Conservation (phyloP, 2,329 filamentous ascomycete species). For the Pseudocercospora cruenta region DNA sequence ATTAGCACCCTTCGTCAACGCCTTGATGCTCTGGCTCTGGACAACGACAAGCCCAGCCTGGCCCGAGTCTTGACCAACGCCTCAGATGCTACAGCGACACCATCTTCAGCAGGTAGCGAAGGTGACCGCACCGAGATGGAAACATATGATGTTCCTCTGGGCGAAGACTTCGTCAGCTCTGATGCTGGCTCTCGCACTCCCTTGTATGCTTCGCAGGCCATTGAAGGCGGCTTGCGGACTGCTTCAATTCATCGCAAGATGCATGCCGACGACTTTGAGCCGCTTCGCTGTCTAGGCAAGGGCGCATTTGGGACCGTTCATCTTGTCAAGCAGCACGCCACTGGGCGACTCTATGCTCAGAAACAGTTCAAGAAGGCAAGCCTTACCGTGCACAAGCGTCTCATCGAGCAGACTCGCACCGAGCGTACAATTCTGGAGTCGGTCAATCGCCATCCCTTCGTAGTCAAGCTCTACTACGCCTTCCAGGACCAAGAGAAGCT, state of each 20-base stretch:
- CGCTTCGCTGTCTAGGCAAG: slow-evolving; percentile 89
- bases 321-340: slow-evolving; percentile 84
- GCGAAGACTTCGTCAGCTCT: slow-evolving; percentile 79
- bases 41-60: slow-evolving; percentile 58
- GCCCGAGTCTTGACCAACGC: slow-evolving; percentile 39
- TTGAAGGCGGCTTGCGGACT: slow-evolving; percentile 60
- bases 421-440: slow-evolving; percentile 94
- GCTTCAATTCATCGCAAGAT: slow-evolving; percentile 72
- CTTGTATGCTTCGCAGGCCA: slow-evolving; percentile 43
- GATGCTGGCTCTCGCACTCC: slow-evolving; percentile 48
- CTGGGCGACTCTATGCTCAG: slow-evolving; percentile 90
- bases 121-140: slow-evolving; percentile 73
- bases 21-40: slow-evolving; percentile 75
- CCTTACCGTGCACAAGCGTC: slow-evolving; percentile 89
- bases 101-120: slow-evolving; percentile 61
- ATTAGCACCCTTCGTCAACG: slow-evolving; percentile 83
- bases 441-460: slow-evolving; percentile 94
- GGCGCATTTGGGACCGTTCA: slow-evolving; percentile 94
- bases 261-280: slow-evolving; percentile 86
- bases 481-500: slow-evolving; percentile 98
- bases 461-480: slow-evolving; percentile 96
- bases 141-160: slow-evolving; percentile 82
- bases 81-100: slow-evolving; percentile 57
- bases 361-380: slow-evolving; percentile 99
- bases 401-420: slow-evolving; percentile 96